phyloP scores from a whole-genome alignment of 139 green algal genomes.

The Chlamydomonas sp. region DNA sequence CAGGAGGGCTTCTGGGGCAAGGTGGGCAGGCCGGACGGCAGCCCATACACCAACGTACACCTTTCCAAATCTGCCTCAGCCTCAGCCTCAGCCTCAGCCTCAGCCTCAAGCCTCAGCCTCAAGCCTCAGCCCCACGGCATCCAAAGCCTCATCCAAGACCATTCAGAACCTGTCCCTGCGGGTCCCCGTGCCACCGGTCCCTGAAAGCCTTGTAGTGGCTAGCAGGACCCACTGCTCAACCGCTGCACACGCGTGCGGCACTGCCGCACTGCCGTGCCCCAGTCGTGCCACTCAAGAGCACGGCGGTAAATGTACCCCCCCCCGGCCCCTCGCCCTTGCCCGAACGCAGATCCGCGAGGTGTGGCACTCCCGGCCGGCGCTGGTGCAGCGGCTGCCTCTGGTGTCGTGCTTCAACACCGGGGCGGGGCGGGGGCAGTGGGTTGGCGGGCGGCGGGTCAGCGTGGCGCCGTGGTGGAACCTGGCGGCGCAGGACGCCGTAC shows the following conservation, averaged over 20 bases:
- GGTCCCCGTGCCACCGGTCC: no score
- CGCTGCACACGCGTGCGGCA: no score
- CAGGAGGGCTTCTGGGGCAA: constrained; percentile 47
- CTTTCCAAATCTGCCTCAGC: background rate
- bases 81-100: background rate
- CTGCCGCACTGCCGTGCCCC: no score
- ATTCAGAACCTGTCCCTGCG: no score
- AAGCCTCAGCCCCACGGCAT: no score
- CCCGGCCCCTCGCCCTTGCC: background rate
- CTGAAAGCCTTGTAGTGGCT: no score
- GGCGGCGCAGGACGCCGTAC: constrained; percentile 25
- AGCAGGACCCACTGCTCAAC: no score
- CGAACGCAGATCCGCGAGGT: background rate
- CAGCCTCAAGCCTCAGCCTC: no score
- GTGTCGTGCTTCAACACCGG: constrained; percentile 57
- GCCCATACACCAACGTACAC: background rate
- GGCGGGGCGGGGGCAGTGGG: constrained; percentile 33
- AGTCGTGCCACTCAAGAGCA: background rate
- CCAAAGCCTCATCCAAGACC: no score
- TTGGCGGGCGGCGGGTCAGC: constrained; percentile 33
- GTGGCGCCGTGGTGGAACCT: constrained; percentile 51
- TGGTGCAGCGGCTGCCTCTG: constrained; percentile 53
- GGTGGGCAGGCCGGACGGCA: constrained; percentile 1
- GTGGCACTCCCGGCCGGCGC: background rate
- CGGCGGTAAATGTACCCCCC: no score